A percentile compares a stretch with the other conserved stretches of the same genome.
These are phyloP conservation scores for Cardamine chenopodiifolia DNA, from an alignment of 345 rosid species.

Conservation along the genomic window DNA sequence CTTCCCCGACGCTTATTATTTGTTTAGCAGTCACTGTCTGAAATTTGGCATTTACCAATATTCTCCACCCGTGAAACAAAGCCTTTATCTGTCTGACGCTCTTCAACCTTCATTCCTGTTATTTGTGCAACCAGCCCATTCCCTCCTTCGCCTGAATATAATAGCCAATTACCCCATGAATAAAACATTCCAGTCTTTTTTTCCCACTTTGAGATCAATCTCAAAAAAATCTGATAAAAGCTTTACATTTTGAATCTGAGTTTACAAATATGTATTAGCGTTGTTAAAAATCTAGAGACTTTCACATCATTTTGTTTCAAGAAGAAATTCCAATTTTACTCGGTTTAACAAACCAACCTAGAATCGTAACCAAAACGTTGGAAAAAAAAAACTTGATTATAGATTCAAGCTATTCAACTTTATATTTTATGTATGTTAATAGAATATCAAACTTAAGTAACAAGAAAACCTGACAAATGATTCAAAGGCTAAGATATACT, in stretches of 20 bases:
- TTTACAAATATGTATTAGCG: neutral
- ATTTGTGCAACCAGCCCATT: neutral
- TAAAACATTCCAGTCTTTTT: neutral
- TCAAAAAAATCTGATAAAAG: neutral
- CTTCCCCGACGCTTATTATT: neutral
- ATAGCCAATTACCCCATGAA: neutral
- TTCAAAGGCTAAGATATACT: neutral
- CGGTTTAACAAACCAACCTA: neutral
- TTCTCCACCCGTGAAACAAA: constrained; percentile 31
- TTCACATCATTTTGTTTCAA: constrained; percentile 2
- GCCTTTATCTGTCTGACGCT: constrained; percentile 22
- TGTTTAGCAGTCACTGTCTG: neutral
- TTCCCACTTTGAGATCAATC: constrained; percentile 8
- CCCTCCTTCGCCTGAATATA: neutral
- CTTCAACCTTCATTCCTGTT: constrained; percentile 14
- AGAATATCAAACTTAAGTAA: neutral
- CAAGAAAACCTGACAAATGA: neutral
- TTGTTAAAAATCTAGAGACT: neutral
- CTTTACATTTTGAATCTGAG: constrained; percentile 1
- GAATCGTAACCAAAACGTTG: too few relatives aligned
- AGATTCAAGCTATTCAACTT: neutral
- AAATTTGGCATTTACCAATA: constrained; percentile 24
- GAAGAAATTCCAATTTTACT: neutral
- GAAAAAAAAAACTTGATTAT: neutral
- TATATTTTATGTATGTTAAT: neutral